phyloP scores from a whole-genome alignment of 139 green algal genomes.

The Picochlorum sp. region DNA sequence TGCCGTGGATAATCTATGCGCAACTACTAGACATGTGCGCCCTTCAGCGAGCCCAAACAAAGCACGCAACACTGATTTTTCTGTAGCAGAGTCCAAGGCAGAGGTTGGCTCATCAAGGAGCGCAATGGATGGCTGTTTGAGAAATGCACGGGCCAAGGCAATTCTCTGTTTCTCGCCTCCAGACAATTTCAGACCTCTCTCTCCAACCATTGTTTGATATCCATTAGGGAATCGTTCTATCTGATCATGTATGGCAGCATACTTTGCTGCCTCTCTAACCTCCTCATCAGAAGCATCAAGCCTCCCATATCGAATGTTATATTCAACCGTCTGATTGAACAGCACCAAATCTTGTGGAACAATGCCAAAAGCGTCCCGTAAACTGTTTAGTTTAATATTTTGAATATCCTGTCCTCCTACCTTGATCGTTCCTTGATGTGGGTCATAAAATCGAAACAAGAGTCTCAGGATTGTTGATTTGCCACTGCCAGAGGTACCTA shows the following conservation, averaged over 20 bases:
- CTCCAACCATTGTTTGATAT: slow-evolving; percentile 85
- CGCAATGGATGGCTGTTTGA: slow-evolving; percentile 64
- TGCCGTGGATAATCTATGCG: slow-evolving; percentile 88
- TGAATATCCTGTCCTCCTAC: slow-evolving; percentile 58
- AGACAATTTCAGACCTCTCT: slow-evolving; percentile 87
- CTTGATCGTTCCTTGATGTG: slow-evolving; percentile 47
- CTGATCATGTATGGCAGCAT: slow-evolving; percentile 70
- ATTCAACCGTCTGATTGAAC: slow-evolving; percentile 93
- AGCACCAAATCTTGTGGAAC: slow-evolving; percentile 84
- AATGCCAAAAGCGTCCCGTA: slow-evolving; percentile 43
- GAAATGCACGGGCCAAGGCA: slow-evolving; percentile 76
- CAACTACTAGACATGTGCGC: slow-evolving; percentile 90
- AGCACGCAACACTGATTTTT: slow-evolving; percentile 43
- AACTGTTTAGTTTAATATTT: slow-evolving; percentile 34
- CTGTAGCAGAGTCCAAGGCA: slow-evolving; percentile 76
- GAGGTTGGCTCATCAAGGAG: slow-evolving; percentile 91
- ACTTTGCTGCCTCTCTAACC: slow-evolving; percentile 22
- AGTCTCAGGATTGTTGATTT: slow-evolving; percentile 71
- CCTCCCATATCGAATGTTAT: slow-evolving; percentile 83
- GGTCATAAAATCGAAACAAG: slow-evolving; percentile 84
- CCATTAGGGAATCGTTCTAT: slow-evolving; percentile 83
- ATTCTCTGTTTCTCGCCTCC: slow-evolving; percentile 94
- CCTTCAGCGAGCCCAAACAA: slow-evolving; percentile 38
- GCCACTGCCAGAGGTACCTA: slow-evolving; percentile 78
- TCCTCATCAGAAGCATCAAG: slow-evolving; percentile 51